Evolutionary conservation across 2,329 filamentous ascomycete genomes (phyloP), one percentile per base, ranked within the genome.

Genomic region (Sclerotinia trifoliorum): DNA sequence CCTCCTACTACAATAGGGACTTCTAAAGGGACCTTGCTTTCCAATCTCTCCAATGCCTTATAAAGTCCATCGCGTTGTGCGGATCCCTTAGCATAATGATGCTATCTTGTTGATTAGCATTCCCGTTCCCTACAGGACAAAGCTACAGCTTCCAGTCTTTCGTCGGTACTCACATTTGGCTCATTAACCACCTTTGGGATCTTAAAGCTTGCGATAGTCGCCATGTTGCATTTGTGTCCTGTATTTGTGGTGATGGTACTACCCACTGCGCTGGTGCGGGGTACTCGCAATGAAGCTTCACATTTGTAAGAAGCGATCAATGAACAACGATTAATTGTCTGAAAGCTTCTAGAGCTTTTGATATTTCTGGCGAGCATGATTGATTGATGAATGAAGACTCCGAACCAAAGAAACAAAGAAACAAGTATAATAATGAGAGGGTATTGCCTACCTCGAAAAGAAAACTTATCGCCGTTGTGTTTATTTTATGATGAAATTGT

Each of bases 161-260:
- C 8, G 29, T 49, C 13, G 15, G 3, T 24, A 84, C 92, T 79
- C 80, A 97, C 94, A 79, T 97, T 99, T n/a, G 93, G 93, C 82
- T 99, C 95, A 78, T 99, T 99, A 78, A 87, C 83, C 75, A 97
- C 87, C 71, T 88, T 88, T 62, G 95, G 95, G 64, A 94, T 86
- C 83, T 92, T 94, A 86, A 97, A 98, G 70, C 88, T 85, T 62
- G 93, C 94, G 72, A 96, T 72, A 10, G 75, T 76, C 26, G 75
- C 74, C 72, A 75, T 71, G 11, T 72, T 74, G 65, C 65, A 63
- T 63, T 32, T 70, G 21, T 55, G 46, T 24, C 35, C 49, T 62
- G 56, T 61, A 54, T 49, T 62, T 29, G 46, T 24, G 17, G n/a
- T 39, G 46, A 62, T 39, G 7, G 21, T 51, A 21, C 46, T 21